Evolutionary conservation across 2,329 filamentous ascomycete species (phyloP), one percentile per base, ranked within the genome.

Genomic region (Tricladium varicosporioides): DNA sequence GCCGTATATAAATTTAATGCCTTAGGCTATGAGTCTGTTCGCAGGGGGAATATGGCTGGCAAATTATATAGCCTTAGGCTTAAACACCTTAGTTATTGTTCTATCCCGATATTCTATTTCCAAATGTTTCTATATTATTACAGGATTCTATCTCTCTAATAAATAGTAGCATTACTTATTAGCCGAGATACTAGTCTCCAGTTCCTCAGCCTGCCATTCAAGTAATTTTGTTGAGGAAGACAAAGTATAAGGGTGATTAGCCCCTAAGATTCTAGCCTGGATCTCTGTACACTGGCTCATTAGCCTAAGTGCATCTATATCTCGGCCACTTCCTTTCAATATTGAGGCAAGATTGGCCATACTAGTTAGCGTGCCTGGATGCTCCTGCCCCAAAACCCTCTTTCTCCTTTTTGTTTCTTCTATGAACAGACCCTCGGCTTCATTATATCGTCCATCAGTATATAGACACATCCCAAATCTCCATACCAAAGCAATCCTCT

Each of bases 361-460:
- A 31, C 48, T 51, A 19, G 27, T 40, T 44, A n/a, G n/a, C n/a
- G n/a, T n/a, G n/a, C n/a, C n/a, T n/a, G n/a, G n/a, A n/a, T n/a
- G n/a, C n/a, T n/a, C n/a, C n/a, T n/a, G n/a, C n/a, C n/a, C n/a
- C n/a, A n/a, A n/a, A n/a, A n/a, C n/a, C n/a, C n/a, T n/a, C 47
- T 60, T 54, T 10, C 47, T 46, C 32, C 43, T 58, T 22, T 61
- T 42, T 40, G 63, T 44, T 36, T 54, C 51, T 50, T 51, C 18
- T 5, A 14, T 42, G 51, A 47, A 40, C 36, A 19, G 5, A 13
- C 16, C 31, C 19, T 56, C 46, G 18, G 56, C 56, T 49, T 56
- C 53, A 46, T 56, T 51, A 2, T 13, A 58, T 54, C 59, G 51
- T 27, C 55, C 59, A 19, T 58, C 52, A 2, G 46, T 14, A 27